These are phyloP conservation scores for Leucogyrophana mollusca DNA, from an alignment of 768 basidiomycete genomes.

Conservation along the genomic window DNA sequence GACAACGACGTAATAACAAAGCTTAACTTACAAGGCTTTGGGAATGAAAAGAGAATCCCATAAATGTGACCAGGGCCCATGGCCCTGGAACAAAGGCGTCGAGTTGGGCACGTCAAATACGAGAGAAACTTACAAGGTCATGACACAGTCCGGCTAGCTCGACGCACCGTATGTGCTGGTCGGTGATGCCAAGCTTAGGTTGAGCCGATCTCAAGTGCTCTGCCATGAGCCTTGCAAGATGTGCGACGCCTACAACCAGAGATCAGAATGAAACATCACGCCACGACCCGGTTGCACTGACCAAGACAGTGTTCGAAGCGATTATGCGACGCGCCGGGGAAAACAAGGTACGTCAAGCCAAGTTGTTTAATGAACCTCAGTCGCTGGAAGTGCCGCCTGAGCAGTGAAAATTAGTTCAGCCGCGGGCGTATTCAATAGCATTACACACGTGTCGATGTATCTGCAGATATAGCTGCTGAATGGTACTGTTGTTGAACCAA, in stretches of 20 bases:
- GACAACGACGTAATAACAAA: no score
- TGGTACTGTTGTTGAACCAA: conserved; percentile 9
- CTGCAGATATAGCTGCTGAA: conserved; percentile 39
- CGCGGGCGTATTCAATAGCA: not conserved
- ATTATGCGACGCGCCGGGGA: conserved; percentile 76
- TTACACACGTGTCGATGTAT: conserved; percentile 69
- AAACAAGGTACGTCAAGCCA: conserved; percentile 73
- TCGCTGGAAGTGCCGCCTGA: conserved; percentile 73
- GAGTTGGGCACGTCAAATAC: no score
- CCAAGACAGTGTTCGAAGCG: conserved; percentile 86
- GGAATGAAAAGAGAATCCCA: conserved; percentile 80
- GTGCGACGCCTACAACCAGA: conserved; percentile 61
- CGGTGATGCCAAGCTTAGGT: conserved; percentile 60
- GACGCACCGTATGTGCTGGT: conserved; percentile 73
- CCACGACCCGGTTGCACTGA: conserved; percentile 22
- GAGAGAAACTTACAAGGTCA: no score
- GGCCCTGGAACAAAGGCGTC: no score
- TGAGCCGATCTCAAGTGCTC: conserved; percentile 57
- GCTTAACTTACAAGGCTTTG: conserved; percentile 51
- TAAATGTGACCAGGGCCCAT: conserved; percentile 85
- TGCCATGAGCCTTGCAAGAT: conserved; percentile 66
- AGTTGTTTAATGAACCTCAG: conserved; percentile 78
- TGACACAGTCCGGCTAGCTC: conserved; percentile 82
- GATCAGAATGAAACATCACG: conserved; percentile 1
- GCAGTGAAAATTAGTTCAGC: not conserved